Conservation (phyloP, 176 grass and related monocot genomes). For the Zoysia pacifica region DNA sequence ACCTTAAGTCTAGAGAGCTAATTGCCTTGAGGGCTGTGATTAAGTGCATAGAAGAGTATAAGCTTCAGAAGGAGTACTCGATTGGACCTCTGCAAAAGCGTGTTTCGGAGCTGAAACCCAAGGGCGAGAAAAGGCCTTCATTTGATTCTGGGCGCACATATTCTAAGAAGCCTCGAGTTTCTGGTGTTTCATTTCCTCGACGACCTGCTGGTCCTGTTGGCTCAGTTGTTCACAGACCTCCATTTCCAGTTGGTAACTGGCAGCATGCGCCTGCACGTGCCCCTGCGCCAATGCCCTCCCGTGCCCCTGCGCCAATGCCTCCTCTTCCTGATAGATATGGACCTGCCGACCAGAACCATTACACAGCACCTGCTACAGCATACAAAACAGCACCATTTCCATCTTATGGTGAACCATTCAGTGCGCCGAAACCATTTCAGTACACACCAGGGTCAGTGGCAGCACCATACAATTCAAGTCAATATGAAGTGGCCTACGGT, state of each 20-base stretch:
- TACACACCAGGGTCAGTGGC: constrained; percentile 41
- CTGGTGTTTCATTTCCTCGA: constrained; percentile 36
- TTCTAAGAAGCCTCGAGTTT: constrained; percentile 46
- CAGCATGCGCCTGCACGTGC: constrained; percentile 38
- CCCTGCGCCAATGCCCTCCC: constrained; percentile 40
- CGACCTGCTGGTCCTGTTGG: constrained; percentile 34
- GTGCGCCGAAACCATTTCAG: constrained; percentile 43
- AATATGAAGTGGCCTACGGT: constrained; percentile 36
- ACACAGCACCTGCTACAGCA: constrained; percentile 15
- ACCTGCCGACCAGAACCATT: constrained; percentile 30
- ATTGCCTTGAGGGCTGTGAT: constrained; percentile 58
- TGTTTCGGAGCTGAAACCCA: constrained; percentile 58
- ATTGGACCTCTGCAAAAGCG: constrained; percentile 77
- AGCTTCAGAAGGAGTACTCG: constrained; percentile 73
- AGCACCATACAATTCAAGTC: constrained; percentile 40
- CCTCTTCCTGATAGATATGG: constrained; percentile 50
- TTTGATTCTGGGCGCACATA: constrained; percentile 37
- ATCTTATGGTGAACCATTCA: constrained; percentile 38
- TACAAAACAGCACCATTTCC: constrained; percentile 36
- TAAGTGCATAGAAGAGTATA: constrained; percentile 69
- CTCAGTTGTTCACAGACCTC: constrained; percentile 46
- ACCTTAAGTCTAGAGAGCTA: constrained; percentile 54
- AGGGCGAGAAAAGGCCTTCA: constrained; percentile 58
- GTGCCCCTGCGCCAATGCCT: constrained; percentile 43
- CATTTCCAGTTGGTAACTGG: constrained; percentile 37